phyloP scores from a whole-genome alignment of 305 asterid genomes.

The Solanum hybrid region DNA sequence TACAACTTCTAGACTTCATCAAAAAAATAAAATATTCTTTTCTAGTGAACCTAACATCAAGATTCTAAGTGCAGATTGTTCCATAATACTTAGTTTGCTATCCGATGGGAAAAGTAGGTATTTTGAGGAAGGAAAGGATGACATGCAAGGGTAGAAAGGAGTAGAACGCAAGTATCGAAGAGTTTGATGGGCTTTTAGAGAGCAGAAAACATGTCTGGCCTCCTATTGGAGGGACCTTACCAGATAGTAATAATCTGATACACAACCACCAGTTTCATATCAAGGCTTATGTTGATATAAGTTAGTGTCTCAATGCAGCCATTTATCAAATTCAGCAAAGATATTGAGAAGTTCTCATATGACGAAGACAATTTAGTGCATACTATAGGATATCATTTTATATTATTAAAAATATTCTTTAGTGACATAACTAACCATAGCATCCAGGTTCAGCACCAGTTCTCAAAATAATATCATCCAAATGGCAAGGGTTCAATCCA shows the following conservation, averaged over 20 bases:
- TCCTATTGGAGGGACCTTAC: not conserved
- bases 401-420: not conserved
- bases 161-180: not conserved
- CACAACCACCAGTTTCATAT: not conserved
- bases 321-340: not conserved
- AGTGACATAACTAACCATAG: not conserved
- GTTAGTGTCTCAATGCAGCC: not conserved
- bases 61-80: not conserved
- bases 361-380: not conserved
- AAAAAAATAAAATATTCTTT: not conserved
- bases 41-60: not conserved
- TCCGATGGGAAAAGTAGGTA: not conserved
- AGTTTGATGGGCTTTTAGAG: not conserved
- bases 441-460: not conserved
- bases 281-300: not conserved
- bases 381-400: not conserved
- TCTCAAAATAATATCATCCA: not conserved
- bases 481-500: not conserved
- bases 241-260: not conserved
- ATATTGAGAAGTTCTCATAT: not conserved
- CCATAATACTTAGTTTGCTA: not conserved
- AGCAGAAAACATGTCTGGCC: not conserved
- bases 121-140: not conserved
- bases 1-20: not conserved
- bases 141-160: not conserved